Percentiles rank a stretch among this genome's conserved stretches.
Evolutionary conservation across 2,329 filamentous ascomycete genomes (phyloP).

Genomic region (Nigrograna mackinnonii): DNA sequence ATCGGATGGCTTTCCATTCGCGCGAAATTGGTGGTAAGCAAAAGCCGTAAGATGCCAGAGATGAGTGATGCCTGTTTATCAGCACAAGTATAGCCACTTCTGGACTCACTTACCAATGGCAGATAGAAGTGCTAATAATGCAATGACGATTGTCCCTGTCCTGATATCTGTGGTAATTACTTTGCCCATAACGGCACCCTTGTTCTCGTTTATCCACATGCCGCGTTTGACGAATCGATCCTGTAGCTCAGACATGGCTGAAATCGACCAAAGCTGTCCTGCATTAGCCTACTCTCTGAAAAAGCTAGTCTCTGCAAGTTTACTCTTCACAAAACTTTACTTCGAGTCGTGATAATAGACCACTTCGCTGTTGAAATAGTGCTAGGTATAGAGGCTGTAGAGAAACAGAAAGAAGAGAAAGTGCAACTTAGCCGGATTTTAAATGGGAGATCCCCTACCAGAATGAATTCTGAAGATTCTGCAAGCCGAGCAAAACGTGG

Average conservation of each 20-base stretch:
- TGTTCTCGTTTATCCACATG: constrained; percentile 1
- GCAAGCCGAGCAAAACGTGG: no score
- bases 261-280: no score
- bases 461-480: no score
- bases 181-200: constrained; percentile 6
- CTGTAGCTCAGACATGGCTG: constrained; percentile 6
- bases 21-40: constrained; percentile 2
- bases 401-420: no score
- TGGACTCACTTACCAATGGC: neutral
- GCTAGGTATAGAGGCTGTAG: no score
- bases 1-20: constrained; percentile 8
- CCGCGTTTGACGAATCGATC: constrained; percentile 1
- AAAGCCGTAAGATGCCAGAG: constrained; percentile 1
- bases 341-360: no score
- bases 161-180: constrained; percentile 2
- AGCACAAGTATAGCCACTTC: neutral
- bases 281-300: no score
- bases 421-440: no score
- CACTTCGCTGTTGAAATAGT: no score
- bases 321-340: no score
- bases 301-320: no score
- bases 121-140: constrained; percentile 2
- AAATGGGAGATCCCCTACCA: no score
- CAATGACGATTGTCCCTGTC: constrained; percentile 2
- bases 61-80: neutral